Conservation (phyloP, 768 basidiomycete species). For the Psilocybe cubensis region DNA sequence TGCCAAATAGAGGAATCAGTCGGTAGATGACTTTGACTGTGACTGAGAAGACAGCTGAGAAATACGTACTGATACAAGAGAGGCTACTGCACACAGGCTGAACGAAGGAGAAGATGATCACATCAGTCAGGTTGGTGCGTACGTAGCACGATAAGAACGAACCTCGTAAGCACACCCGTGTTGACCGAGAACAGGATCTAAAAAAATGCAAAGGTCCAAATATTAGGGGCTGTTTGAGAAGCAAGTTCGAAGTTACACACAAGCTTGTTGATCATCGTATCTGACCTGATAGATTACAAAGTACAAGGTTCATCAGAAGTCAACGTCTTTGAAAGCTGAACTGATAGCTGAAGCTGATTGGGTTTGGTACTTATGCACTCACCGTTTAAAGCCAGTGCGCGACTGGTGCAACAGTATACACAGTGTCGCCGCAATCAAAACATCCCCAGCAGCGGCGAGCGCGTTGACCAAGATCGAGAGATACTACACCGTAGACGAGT, state of each 20-base stretch:
- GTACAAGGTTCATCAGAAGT: slow-evolving; percentile 1
- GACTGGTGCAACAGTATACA: slow-evolving; percentile 41
- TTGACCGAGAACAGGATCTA: slow-evolving; percentile 50
- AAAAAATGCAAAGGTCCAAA: neutral
- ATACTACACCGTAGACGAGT: slow-evolving; percentile 18
- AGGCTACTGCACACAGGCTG: slow-evolving; percentile 58
- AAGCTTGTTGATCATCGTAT: slow-evolving; percentile 48
- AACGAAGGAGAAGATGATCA: neutral
- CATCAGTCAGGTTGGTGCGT: neutral
- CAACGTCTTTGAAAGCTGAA: neutral
- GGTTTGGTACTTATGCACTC: neutral
- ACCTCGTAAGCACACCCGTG: slow-evolving; percentile 44
- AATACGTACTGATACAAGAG: slow-evolving; percentile 51
- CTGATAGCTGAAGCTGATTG: neutral
- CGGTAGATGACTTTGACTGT: neutral
- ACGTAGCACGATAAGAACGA: slow-evolving; percentile 1
- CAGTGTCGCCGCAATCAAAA: slow-evolving; percentile 45
- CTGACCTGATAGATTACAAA: slow-evolving; percentile 34
- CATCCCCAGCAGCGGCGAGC: slow-evolving; percentile 44
- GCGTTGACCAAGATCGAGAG: slow-evolving; percentile 47
- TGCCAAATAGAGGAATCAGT: neutral
- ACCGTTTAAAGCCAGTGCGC: slow-evolving; percentile 51
- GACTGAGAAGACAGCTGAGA: neutral
- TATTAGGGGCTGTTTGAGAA: neutral
- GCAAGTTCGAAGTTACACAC: slow-evolving; percentile 25